Base-by-base conservation (phyloP, 1,139 yeast species). In the Geotrichum aggregatum region DNA sequence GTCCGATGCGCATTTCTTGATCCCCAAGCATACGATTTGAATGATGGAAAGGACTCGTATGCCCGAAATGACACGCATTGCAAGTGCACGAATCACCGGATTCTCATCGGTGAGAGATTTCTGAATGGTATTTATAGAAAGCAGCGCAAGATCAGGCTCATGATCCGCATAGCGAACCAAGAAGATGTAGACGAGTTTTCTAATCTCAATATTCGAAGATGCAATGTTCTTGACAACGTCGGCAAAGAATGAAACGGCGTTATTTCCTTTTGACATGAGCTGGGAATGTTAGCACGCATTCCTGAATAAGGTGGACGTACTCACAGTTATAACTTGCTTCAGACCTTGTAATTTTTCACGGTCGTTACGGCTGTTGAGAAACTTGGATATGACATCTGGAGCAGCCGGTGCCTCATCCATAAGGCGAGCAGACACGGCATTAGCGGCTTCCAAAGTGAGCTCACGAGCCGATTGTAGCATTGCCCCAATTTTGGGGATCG, bases 71-170 rank as follows among this genome's bases (percentile, higher is more conserved):
- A 91, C 83, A 52, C 92, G 76, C 47, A 94, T 77, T 0, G 96
- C 85, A 54, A 85, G 72, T 1, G 94, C 80, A 59, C 98, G 74
- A 18, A 77, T 73, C 13, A 78, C 76, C 0, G 95, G 84, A 55
- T 77, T 78, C 58, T 82, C 79, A 62, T 89, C 96, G 22, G 77
- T 75, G 40, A 92, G 71, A 1, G 87, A 76, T 66, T 87, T 88
- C 66, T 94, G 98, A 46, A 94, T 86, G 0, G 97, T 87, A 68
- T 94, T 94, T 61, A 94, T 86, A 0, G 96, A 83, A 48, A 94
- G 73, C 31, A 94, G 75, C 0, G 98, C 95, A 16, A 88, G 76
- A 66, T 91, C 96, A 3, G 95, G 96, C 61, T 88, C 92, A 47
- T 76, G 72, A 58, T 87, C 95, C 13, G 96, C 95, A 66, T 82